A percentile compares a stretch with the other conserved stretches of the same genome.
Evolutionary conservation across 73 alveolate genomes (phyloP).

Genomic region (Tetrahymena elliotti): DNA sequence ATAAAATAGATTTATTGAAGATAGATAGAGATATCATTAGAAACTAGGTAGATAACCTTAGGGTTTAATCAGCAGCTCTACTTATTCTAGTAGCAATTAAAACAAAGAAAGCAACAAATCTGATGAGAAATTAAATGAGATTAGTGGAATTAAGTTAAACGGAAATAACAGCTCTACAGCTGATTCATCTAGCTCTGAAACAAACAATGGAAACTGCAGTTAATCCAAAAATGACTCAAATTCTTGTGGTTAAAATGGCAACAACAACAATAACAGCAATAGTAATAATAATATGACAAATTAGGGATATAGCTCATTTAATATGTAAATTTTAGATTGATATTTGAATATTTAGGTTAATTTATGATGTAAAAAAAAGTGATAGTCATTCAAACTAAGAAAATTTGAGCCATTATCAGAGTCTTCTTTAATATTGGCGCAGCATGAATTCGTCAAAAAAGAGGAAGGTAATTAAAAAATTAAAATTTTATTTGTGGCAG

Average conservation of each 20-base stretch:
- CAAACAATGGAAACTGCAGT: neutral
- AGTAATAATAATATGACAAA: neutral
- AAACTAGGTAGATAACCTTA: neutral
- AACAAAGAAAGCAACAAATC: neutral
- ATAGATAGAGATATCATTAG: neutral
- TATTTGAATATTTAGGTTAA: neutral
- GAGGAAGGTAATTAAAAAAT: neutral
- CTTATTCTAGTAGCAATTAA: neutral
- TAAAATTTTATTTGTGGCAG: neutral
- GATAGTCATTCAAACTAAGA: neutral
- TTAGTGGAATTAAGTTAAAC: neutral
- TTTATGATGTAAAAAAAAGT: neutral
- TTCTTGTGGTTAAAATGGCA: too few species aligned
- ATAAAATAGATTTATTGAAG: neutral
- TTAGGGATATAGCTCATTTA: neutral
- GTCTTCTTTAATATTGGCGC: conserved; percentile 1
- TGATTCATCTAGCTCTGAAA: neutral
- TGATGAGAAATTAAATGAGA: neutral
- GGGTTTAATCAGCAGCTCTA: neutral
- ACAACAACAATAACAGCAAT: neutral
- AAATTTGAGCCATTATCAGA: neutral
- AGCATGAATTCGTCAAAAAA: neutral
- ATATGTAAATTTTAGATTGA: neutral
- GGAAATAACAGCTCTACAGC: neutral
- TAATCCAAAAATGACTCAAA: neutral